Conservation (phyloP, 768 basidiomycete species). For the Termitomyces sp. region DNA sequence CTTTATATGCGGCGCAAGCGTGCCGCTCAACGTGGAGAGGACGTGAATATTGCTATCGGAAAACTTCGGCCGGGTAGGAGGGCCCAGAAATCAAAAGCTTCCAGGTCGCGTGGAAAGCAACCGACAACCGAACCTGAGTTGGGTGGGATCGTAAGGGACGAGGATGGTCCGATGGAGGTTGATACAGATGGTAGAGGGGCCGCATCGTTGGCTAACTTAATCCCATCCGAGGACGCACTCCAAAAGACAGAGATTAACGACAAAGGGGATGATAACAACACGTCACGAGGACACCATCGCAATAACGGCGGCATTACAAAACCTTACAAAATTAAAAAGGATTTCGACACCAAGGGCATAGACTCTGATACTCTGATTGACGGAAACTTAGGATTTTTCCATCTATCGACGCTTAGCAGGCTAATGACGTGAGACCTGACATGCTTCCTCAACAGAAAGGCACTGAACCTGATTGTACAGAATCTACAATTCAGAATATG, state of each 20-base stretch:
- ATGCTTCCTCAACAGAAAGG: neutral
- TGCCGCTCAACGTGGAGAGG: constrained; percentile 38
- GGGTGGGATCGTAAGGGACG: neutral
- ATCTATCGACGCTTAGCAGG: constrained; percentile 31
- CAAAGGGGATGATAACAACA: neutral
- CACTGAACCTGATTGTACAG: constrained; percentile 8
- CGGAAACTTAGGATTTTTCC: constrained; percentile 44
- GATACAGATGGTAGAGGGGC: constrained; percentile 1
- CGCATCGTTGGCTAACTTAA: neutral
- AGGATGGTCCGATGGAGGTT: constrained; percentile 7
- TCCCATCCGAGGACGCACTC: neutral
- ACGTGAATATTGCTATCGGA: constrained; percentile 19
- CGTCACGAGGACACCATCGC: neutral
- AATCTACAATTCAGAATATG: constrained; percentile 17
- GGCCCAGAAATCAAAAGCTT: constrained; percentile 14
- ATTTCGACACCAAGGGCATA: constrained; percentile 39
- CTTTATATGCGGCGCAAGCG: constrained; percentile 71
- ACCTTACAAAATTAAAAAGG: constrained; percentile 36
- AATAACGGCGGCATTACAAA: constrained; percentile 33
- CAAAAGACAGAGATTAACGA: neutral
- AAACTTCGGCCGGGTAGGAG: constrained; percentile 34
- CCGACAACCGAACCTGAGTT: neutral
- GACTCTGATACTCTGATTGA: constrained; percentile 34
- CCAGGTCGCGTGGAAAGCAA: constrained; percentile 11
- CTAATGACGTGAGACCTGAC: constrained; percentile 29